phyloP scores from a whole-genome alignment of 2,329 filamentous ascomycete genomes.

The Nakataea oryzae region DNA sequence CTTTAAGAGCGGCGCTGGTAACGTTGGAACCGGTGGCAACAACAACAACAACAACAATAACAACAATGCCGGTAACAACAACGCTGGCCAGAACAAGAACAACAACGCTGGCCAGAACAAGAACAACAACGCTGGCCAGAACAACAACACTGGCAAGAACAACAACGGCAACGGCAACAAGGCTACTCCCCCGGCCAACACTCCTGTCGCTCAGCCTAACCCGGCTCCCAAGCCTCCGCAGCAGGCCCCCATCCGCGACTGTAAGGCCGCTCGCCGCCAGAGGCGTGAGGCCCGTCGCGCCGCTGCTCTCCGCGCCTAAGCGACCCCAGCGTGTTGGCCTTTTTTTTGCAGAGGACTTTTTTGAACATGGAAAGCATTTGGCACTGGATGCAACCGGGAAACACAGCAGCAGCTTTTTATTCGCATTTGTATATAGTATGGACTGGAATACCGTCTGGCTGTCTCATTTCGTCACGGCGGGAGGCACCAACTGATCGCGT shows the following conservation, averaged over 20 bases:
- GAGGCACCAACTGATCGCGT: not conserved
- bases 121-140: not conserved
- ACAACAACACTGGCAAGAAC: not conserved
- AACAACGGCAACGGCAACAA: not conserved
- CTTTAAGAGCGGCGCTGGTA: not conserved
- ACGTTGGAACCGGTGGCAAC: not conserved
- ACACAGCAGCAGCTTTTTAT: not conserved
- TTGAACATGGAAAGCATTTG: not conserved
- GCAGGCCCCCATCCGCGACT: not conserved
- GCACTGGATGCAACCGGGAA: not conserved
- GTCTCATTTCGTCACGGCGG: not conserved
- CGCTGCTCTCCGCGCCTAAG: not conserved
- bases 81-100: not conserved
- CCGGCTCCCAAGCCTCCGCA: too few species aligned
- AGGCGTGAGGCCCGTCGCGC: not conserved
- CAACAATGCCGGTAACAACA: not conserved
- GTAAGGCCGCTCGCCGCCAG: not conserved
- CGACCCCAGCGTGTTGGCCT: too few species aligned
- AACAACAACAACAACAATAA: not conserved
- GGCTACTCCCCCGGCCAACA: not conserved
- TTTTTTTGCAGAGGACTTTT: not conserved
- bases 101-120: not conserved
- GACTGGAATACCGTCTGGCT: not conserved
- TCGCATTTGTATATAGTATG: not conserved
- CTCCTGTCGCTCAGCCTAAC: too few species aligned